These are phyloP conservation scores for Pyrenula massariospora DNA, from an alignment of 495 filamentous ascomycete species.

Conservation along the genomic window DNA sequence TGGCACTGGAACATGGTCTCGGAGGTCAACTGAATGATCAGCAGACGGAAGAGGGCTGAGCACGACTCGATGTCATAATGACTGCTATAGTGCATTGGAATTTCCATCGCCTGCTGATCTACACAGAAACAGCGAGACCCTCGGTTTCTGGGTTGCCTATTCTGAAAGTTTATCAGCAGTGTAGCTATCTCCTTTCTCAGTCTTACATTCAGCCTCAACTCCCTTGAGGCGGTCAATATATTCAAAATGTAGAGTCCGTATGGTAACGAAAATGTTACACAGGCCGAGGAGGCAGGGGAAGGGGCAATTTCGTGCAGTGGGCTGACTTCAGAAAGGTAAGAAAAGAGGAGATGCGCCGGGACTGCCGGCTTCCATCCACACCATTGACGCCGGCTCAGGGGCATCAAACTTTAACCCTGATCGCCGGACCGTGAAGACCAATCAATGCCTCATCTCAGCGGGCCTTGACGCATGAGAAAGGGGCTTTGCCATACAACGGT, in stretches of 20 bases:
- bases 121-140: too few relatives aligned
- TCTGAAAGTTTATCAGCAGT: too few relatives aligned
- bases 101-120: too few relatives aligned
- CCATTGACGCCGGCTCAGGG: background rate
- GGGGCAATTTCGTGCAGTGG: background rate
- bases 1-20: background rate
- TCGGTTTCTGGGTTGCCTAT: too few relatives aligned
- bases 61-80: background rate
- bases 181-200: too few relatives aligned
- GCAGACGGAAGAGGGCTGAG: background rate
- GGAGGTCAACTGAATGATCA: background rate
- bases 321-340: background rate
- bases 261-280: too few relatives aligned
- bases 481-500: background rate
- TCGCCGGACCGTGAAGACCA: too few relatives aligned
- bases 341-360: background rate
- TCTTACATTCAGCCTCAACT: too few relatives aligned
- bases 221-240: too few relatives aligned
- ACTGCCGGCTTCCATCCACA: background rate
- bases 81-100: too few relatives aligned
- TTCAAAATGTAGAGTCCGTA: too few relatives aligned
- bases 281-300: background rate
- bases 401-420: background rate
- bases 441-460: background rate
- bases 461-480: background rate